Evolutionary conservation across 257 asterid genomes (phyloP), one percentile per base, ranked within the genome.

Genomic region (Jaltomata sinuosa): DNA sequence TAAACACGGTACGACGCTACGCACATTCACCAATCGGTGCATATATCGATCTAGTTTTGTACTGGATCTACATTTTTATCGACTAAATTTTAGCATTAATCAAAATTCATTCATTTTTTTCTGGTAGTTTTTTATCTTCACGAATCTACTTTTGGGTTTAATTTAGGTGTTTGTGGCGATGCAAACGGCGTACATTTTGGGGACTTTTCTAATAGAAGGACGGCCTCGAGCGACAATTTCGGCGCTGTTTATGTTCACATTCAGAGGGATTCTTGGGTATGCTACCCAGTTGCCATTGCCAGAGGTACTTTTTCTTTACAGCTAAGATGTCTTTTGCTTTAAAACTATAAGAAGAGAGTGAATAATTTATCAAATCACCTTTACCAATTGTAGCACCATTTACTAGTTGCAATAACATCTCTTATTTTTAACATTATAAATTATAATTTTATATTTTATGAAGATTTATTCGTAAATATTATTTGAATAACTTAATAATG

Each of bases 1-100:
- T 89, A 71, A 89, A 89, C 40, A 89, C 92, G 88, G 92, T 89
- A 62, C 18, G 32, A 32, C 1, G 16, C 71, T 36, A 50, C 32
- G 1, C 36, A 54, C 34, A 76, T 76, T 45, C 14, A 11, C 53
- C 53, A 74, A 76, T 8, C 40, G 34, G 25, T 47, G 81, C 81
- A 27, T 76, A 38, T 38, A 14, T 14, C 29, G 78, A 68, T 68
- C 55, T 72, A 12, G 22, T 8, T 76, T 8, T 76, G 3, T 27
- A 45, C 42, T 47, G 18, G 81, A 47, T 76, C 61, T 76, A 29
- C 27, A 47, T 19, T 45, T 74, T 76, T 15, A 14, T 27, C 36
- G 4, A 6, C 1, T 14, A 22, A n/a, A 11, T n/a, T 11, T 38
- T 40, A 6, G 12, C 54, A 71, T 71, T 11, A 9, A 36, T 69